These are phyloP conservation scores for Coleophoma eucalyptorum DNA, from an alignment of 2,329 filamentous ascomycete genomes.

Conservation along the genomic window DNA sequence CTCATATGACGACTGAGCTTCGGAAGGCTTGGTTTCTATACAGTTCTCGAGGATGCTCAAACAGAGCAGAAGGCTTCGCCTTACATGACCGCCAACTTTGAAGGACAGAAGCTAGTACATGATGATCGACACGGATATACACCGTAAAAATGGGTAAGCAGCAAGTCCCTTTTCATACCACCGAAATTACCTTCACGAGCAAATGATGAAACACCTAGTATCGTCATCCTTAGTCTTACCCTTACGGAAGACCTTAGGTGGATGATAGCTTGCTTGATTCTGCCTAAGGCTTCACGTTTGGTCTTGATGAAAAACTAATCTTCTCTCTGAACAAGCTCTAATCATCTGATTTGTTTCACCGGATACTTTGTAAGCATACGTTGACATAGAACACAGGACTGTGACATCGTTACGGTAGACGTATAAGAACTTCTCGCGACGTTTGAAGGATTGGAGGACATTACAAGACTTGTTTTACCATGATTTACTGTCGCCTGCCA, in stretches of 20 bases:
- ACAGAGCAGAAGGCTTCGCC: background rate
- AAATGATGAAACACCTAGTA: slow-evolving; percentile 82
- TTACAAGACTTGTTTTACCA: too few species aligned
- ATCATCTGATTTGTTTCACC: background rate
- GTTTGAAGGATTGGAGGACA: background rate
- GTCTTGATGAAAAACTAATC: slow-evolving; percentile 47
- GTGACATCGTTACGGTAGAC: background rate
- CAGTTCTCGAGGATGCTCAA: background rate
- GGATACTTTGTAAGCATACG: background rate
- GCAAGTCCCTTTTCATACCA: background rate
- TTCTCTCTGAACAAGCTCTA: slow-evolving; percentile 42
- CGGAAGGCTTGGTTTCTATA: background rate
- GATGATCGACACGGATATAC: too few species aligned
- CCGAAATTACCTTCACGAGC: slow-evolving; percentile 8
- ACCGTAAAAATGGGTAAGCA: too few species aligned
- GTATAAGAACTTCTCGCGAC: background rate
- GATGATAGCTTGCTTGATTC: slow-evolving; percentile 23
- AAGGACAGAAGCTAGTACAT: background rate
- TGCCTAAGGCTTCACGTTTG: slow-evolving; percentile 25
- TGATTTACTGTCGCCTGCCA: too few species aligned
- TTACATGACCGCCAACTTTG: background rate
- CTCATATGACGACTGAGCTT: slow-evolving; percentile 41
- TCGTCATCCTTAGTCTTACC: slow-evolving; percentile 97
- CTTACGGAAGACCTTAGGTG: slow-evolving; percentile 28
- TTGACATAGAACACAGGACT: background rate